These are phyloP conservation scores for Allium sativum DNA, from an alignment of 106 monocot genomes.

Conservation along the genomic window DNA sequence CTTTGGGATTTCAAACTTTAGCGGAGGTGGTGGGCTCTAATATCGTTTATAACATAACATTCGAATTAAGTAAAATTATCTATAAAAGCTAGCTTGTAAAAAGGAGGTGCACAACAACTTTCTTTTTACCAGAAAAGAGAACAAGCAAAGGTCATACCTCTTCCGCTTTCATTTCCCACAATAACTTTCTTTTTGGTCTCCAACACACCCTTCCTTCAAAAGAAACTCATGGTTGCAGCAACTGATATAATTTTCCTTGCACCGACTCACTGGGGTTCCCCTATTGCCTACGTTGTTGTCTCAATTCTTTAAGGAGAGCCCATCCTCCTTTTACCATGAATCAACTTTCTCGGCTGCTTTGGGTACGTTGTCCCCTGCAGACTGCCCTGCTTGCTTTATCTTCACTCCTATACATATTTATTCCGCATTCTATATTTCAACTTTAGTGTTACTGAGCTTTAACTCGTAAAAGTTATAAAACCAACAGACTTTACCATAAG, in stretches of 20 bases:
- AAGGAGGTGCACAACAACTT: too few species aligned
- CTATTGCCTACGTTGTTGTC: slow-evolving; percentile 13
- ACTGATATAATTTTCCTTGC: slow-evolving; percentile 64
- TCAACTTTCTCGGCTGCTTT: slow-evolving; percentile 56
- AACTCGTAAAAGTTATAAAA: background rate
- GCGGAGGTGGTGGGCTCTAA: too few species aligned
- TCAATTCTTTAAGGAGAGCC: slow-evolving; percentile 45
- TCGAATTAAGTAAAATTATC: too few species aligned
- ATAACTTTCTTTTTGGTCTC: slow-evolving; percentile 89
- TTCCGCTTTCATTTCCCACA: slow-evolving; percentile 69
- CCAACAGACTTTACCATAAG: too few species aligned
- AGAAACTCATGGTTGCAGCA: slow-evolving; percentile 53
- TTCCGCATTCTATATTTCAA: background rate
- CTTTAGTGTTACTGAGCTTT: background rate
- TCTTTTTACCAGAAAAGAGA: too few species aligned
- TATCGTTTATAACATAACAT: too few species aligned
- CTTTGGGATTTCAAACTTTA: too few species aligned
- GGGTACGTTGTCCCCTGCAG: slow-evolving; percentile 47
- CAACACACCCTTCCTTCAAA: slow-evolving; percentile 57
- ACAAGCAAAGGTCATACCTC: slow-evolving; percentile 40
- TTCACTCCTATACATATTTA: slow-evolving; percentile 35
- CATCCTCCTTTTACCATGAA: slow-evolving; percentile 70
- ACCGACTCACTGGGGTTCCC: slow-evolving; percentile 38
- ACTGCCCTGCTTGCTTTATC: slow-evolving; percentile 70
- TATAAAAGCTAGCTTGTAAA: too few species aligned